phyloP scores from a whole-genome alignment of 169 alveolate species.

The Cryptosporidium meleagridis region DNA sequence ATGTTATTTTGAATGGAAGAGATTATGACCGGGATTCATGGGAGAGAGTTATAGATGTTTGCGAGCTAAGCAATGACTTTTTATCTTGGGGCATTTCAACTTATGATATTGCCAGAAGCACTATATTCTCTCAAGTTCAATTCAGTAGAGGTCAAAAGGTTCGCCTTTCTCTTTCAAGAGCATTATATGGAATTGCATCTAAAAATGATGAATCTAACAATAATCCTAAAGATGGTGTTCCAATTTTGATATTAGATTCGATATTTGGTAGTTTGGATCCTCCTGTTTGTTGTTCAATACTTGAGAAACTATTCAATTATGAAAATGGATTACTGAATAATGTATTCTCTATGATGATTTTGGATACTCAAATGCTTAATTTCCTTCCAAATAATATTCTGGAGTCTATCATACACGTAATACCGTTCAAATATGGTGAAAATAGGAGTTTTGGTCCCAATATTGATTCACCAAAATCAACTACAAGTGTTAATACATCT shows the following conservation, averaged over 20 bases:
- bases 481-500: constrained; percentile 10
- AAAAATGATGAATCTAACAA: background rate
- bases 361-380: constrained; percentile 37
- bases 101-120: constrained; percentile 32
- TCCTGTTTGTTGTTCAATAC: constrained; percentile 40
- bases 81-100: constrained; percentile 29
- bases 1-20: constrained; percentile 69
- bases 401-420: background rate
- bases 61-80: constrained; percentile 61
- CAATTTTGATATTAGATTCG: constrained; percentile 61
- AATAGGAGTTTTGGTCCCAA: background rate
- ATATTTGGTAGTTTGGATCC: constrained; percentile 59
- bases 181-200: constrained; percentile 34
- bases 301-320: constrained; percentile 46
- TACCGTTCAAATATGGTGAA: background rate
- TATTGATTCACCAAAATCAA: background rate
- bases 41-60: constrained; percentile 43
- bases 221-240: background rate
- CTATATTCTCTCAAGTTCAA: constrained; percentile 19
- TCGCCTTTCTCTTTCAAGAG: constrained; percentile 57
- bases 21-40: constrained; percentile 26
- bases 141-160: constrained; percentile 65
- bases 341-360: constrained; percentile 15
- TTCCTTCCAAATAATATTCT: constrained; percentile 30
- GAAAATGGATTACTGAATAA: constrained; percentile 39